Percentiles rank a stretch among this genome's conserved stretches.
Conservation (phyloP, 169 alveolate species). For the Plasmodium cynomolgi region DNA sequence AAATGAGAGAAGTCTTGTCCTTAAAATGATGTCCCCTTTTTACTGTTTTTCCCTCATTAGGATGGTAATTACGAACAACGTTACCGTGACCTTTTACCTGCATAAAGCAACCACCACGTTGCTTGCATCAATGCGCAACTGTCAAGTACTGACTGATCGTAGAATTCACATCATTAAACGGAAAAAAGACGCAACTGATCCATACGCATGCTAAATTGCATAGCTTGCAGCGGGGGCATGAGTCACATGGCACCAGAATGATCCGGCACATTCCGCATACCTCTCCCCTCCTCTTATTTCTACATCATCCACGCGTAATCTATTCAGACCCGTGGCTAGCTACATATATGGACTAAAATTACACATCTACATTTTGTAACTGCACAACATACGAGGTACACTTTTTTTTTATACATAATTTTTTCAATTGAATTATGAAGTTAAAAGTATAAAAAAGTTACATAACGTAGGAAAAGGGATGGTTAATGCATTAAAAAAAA, state of each 20-base stretch:
- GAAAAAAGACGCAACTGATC: not conserved
- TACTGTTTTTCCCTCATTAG: not conserved
- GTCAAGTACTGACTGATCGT: not conserved
- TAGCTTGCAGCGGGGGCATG: not conserved
- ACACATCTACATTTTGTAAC: not conserved
- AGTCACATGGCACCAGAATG: not conserved
- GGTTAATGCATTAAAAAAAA: constrained; percentile 27
- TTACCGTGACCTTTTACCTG: not conserved
- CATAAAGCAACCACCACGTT: not conserved
- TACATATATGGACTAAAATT: not conserved
- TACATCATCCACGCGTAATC: not conserved
- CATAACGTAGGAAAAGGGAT: not conserved
- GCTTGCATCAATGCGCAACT: not conserved
- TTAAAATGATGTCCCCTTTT: not conserved
- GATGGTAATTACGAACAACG: not conserved
- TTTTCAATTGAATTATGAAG: constrained; percentile 8
- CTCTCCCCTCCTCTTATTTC: not conserved
- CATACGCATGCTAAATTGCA: not conserved
- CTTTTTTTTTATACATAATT: not conserved
- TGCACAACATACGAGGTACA: not conserved
- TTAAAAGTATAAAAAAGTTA: constrained; percentile 1
- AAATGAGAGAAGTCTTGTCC: not conserved
- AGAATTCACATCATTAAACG: not conserved
- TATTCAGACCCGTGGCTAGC: not conserved
- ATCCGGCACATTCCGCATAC: not conserved